Base-by-base conservation (phyloP, 2,329 filamentous ascomycete species). In the Cyphellophora europaea region DNA sequence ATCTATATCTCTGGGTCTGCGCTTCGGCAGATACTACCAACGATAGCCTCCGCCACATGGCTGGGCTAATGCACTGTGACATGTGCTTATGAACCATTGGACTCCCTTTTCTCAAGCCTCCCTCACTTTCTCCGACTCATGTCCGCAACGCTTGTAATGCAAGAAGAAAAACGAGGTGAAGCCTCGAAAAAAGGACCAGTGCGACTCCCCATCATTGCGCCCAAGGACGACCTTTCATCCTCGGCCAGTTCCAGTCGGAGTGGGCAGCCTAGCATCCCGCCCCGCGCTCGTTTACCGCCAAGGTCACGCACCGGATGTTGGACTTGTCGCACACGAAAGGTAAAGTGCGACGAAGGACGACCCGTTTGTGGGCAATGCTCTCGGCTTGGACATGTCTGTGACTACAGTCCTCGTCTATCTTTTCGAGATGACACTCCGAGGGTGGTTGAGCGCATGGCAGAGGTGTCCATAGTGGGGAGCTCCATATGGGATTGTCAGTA, bases 301-400 rank as follows among this genome's bases (percentile, higher is more conserved):
- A 61, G 69, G 36, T 72, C 69, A 31, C 56, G 69, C 41, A 70
- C 66, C 19, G 69, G 69, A 37, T 72, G 69, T 47, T 72, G 69
- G 43, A 49, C 45, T 3, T 48, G 45, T 35, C 47, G 45, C 19
- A 38, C 33, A 10, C 44, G 37, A 17, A 42, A 48, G 59, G 69
- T 72, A 14, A 74, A 74, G 62, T 74, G 71, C 51, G 71, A 74
- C 49, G 71, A 74, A 53, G 56, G 56, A 27, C 62, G 66, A 48
- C 71, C 69, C 36, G 61, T 60, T 47, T 74, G 71, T 52, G 69
- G 66, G 59, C 71, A 72, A 59, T 76, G 72, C 52, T 59, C 64
- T 18, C 61, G 71, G 35, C 57, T 76, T 14, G 67, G 70, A 30
- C 69, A 74, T 49, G 58, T 60, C 21, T 76, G 72, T 50, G 72